A percentile compares a stretch with the other conserved stretches of the same genome.
These are phyloP conservation scores for Daucus carota DNA, from an alignment of 129 eudicot genomes.

Conservation along the genomic window DH1_v3.0 NC_030385.2:7865001-7865500, in stretches of 20 bases:
- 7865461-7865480: background rate
- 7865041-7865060: background rate
- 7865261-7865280: background rate
- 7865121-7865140: background rate
- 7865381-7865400: background rate
- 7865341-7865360: slow-evolving; percentile 4
- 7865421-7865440: background rate
- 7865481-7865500: background rate
- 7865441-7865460: background rate
- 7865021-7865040: background rate
- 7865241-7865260: background rate
- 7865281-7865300: background rate
- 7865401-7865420: background rate
- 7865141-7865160: background rate
- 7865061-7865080: background rate
- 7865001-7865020: background rate
- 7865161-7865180: background rate
- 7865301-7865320: background rate
- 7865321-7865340: background rate
- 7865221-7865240: background rate
- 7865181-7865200: background rate
- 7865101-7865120: background rate
- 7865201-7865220: background rate
- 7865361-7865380: background rate
- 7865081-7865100: background rate